Percentiles rank a stretch among this genome's conserved stretches.
phyloP scores from a whole-genome alignment of 257 asterid genomes.

The Penstemon eatonii region DNA sequence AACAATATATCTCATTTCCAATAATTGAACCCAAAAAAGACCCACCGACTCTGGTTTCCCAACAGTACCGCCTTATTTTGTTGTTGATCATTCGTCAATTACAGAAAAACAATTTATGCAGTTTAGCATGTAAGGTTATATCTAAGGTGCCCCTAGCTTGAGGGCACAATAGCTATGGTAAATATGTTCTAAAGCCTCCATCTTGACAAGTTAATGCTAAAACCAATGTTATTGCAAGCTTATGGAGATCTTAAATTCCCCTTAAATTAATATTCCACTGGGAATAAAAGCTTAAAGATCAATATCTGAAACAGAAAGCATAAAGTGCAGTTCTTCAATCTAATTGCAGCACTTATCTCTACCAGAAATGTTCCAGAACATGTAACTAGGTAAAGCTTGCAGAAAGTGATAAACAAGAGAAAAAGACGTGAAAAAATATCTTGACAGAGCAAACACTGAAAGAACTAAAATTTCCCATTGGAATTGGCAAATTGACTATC shows the following conservation, averaged over 20 bases:
- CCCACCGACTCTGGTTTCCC: too few relatives aligned
- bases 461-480: not conserved
- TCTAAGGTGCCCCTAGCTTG: too few relatives aligned
- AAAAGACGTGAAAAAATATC: not conserved
- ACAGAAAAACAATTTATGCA: not conserved
- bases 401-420: slow-evolving; percentile 9
- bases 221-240: not conserved
- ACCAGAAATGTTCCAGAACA: not conserved
- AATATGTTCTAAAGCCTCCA: not conserved
- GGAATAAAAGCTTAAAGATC: not conserved
- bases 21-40: not conserved
- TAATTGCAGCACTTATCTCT: slow-evolving; percentile 1
- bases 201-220: not conserved
- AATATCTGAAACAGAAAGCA: not conserved
- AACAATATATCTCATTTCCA: not conserved
- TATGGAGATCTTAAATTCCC: not conserved
- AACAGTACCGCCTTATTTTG: not conserved
- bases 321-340: not conserved
- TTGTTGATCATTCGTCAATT: too few relatives aligned
- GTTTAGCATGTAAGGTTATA: not conserved
- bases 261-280: not conserved
- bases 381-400: slow-evolving; percentile 1
- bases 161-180: not conserved
- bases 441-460: not conserved
- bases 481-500: slow-evolving; percentile 4